Evolutionary conservation across 768 basidiomycete species (phyloP).

Genomic region (Amanita muscaria): DNA sequence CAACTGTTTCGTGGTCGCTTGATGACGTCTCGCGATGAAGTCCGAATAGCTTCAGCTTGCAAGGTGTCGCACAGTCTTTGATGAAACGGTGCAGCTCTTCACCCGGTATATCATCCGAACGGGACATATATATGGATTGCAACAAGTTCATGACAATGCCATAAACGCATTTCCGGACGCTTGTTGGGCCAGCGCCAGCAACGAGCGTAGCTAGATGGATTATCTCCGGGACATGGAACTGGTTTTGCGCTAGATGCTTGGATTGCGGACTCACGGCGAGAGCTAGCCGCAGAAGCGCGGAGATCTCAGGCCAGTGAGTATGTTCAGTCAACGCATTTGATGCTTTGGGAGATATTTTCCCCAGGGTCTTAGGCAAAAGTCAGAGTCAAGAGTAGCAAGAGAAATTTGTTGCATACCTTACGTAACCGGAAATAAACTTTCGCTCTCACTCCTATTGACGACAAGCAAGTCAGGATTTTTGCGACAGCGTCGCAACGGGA

Average conservation of each 20-base stretch:
- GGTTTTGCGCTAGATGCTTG: constrained; percentile 52
- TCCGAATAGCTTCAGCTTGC: constrained; percentile 65
- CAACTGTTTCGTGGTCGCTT: constrained; percentile 58
- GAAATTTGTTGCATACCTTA: constrained; percentile 38
- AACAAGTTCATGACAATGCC: constrained; percentile 76
- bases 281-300: constrained; percentile 68
- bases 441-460: constrained; percentile 72
- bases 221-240: constrained; percentile 78
- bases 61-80: constrained; percentile 46
- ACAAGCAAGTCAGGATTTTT: constrained; percentile 62
- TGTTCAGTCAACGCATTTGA: constrained; percentile 61
- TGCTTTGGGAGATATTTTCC: constrained; percentile 59
- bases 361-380: constrained; percentile 46
- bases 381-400: not conserved
- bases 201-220: constrained; percentile 74
- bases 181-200: constrained; percentile 61
- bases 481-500: constrained; percentile 67
- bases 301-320: constrained; percentile 73
- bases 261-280: constrained; percentile 64
- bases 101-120: constrained; percentile 50
- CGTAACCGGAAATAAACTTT: constrained; percentile 71
- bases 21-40: constrained; percentile 51
- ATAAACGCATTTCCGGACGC: constrained; percentile 74
- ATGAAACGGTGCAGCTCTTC: constrained; percentile 57
- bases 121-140: constrained; percentile 60